Evolutionary conservation across 2,329 filamentous ascomycete species (phyloP), one percentile per base, ranked within the genome.

Genomic region (Apiospora aurea): DNA sequence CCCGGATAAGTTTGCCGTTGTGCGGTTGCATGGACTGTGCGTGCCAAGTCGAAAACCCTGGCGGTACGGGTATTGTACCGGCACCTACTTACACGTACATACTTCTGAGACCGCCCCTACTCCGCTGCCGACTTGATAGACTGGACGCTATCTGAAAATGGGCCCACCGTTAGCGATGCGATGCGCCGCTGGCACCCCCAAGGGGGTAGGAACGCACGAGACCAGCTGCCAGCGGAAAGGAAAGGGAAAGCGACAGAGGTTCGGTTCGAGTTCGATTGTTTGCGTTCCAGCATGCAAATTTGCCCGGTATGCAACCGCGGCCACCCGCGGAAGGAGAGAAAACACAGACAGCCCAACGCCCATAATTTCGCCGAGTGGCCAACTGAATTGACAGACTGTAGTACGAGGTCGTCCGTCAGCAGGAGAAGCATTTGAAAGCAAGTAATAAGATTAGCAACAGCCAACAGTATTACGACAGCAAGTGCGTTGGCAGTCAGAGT

Each of bases 151-250:
- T 57, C 26, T 34, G 53, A 21, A 26, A 34, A 38, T 38, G 53
- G 53, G 53, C 53, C 53, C 53, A 61, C 34, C 53, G 38, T 61
- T 8, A 61, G 26, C 53, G 53, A 61, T 61, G 53, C 29, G 53
- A 61, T 61, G 53, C 53, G 11, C 53, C 53, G 53, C 53, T 61
- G 38, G 29, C 16, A 61, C 29, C 21, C 34, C 34, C 3, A 61
- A 38, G 29, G 26, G 53, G 53, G 53, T 7, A 61, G 34, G 29
- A 10, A 34, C 16, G 53, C 53, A 61, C 53, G 53, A 38, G 53
- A 61, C 34, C 53, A 61, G 2, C 16, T 18, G 51, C 51, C n/a
- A n/a, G n/a, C n/a, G n/a, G n/a, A n/a, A n/a, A n/a, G n/a, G n/a
- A n/a, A n/a, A n/a, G n/a, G n/a, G n/a, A 61, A 10, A 29, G 5